A percentile compares a stretch with the other conserved stretches of the same genome.
Conservation (phyloP, 106 monocot species). For the Xerophyta viscosa region DNA sequence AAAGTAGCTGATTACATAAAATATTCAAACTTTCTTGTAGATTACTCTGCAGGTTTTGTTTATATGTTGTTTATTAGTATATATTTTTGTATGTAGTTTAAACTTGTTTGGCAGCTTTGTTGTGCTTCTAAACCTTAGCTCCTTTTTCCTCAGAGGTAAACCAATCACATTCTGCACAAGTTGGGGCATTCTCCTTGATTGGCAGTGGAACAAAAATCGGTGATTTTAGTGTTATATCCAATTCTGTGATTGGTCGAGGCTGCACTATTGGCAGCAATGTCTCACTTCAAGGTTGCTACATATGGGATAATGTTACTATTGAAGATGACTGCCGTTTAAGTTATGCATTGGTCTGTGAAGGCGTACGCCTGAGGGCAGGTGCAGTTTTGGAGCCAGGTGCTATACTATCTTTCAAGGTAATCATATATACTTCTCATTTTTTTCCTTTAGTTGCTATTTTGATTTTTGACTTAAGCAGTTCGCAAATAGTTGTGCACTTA, state of each 20-base stretch:
- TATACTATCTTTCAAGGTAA: slow-evolving; percentile 93
- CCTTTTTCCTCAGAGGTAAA: slow-evolving; percentile 41
- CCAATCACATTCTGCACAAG: slow-evolving; percentile 55
- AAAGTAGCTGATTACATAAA: too few relatives aligned
- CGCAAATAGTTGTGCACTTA: too few relatives aligned
- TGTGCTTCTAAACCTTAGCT: neutral
- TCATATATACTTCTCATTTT: neutral
- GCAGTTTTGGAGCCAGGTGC: slow-evolving; percentile 78
- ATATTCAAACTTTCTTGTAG: too few relatives aligned
- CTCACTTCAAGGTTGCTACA: slow-evolving; percentile 60
- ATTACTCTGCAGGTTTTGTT: too few relatives aligned
- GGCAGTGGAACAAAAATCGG: slow-evolving; percentile 67
- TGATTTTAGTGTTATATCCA: slow-evolving; percentile 41
- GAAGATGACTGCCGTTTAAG: slow-evolving; percentile 85
- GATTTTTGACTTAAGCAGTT: too few relatives aligned
- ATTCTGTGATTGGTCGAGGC: slow-evolving; percentile 75
- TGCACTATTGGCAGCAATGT: slow-evolving; percentile 87
- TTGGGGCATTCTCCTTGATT: slow-evolving; percentile 64
- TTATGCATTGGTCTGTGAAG: slow-evolving; percentile 85
- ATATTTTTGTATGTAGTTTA: too few relatives aligned
- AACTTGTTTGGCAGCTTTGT: too few relatives aligned
- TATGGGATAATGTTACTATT: slow-evolving; percentile 93
- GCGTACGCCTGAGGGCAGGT: slow-evolving; percentile 61
- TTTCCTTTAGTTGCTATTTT: too few relatives aligned
- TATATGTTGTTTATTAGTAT: too few relatives aligned